Base-by-base conservation (phyloP, 208 protist species). In the Vickermania ingenoplastis region DNA sequence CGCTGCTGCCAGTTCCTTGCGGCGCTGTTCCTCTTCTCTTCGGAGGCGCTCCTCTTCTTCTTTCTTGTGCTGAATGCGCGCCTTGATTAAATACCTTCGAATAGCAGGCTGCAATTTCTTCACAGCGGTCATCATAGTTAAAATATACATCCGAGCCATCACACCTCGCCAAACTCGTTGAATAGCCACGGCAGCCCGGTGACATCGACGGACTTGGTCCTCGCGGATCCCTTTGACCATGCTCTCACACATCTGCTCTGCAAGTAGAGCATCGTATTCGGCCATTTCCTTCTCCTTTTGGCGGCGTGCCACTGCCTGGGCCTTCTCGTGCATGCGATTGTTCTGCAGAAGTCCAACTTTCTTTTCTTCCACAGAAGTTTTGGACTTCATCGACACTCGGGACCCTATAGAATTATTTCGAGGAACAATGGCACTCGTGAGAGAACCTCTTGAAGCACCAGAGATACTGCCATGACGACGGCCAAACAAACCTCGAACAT, bases 101-200 rank as follows among this genome's bases (percentile, higher is more conserved):
- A 86, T 72, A 3, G 71, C 75, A 24, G 59, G 54, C 65, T 94
- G 87, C 49, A 94, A 72, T 41, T 41, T 64, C 26, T 65, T 26
- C 17, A 78, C 73, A 2, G 86, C 76, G 4, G 31, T 21, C 23
- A 84, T 70, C 55, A 90, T 71, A 14, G 60, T 73, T 23, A 48
- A 0, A n/a, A 93, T 62, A 61, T 77, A 77, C 27, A 52, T 77
- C 25, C 87, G 77, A 22, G 83, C 83, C 53, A 88, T 31, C 50
- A 79, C 74, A 14, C 87, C 87, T 31, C 87, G 80, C 81, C 82
- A 94, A 29, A 89, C 70, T 1, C 75, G 71, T 59, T 94, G 87
- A 56, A 94, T 85, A 45, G 63, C 54, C 51, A 68, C 64, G 24
- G 84, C 83, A 3, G 87, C 87, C 17, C 62, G 50, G 57, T 75